Base-by-base conservation (phyloP, 2,329 filamentous ascomycete genomes). In the Magnaporthales sp. region DNA sequence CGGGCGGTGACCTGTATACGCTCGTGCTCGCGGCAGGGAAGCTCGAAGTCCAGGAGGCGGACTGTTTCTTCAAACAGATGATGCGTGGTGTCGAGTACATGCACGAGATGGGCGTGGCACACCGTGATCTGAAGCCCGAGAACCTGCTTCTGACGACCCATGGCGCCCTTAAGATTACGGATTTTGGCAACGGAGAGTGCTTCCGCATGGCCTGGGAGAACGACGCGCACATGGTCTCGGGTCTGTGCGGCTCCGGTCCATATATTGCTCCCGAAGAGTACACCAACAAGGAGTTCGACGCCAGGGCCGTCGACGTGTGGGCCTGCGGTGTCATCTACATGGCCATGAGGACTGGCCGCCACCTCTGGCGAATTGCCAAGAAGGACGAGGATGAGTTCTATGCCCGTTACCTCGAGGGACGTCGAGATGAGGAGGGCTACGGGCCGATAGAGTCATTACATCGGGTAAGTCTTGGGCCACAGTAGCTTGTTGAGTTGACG, bases 181-280 rank as follows among this genome's bases (percentile, higher is more conserved):
- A 99, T 77, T 99, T 99, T 73, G 95, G 95, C 69, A 99, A 99
- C 73, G 95, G 95, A 73, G 95, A 99, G 78, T 99, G 95, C 78
- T 99, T 99, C 85, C 90, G 95, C 67, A 98, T 98, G 94, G 95
- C 95, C 2, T 99, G 95, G 95, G 95, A 99, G 78, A 95, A 93
- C 66, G 93, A 98, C 77, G 91, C 95, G 24, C 95, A 98, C 78
- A 97, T 98, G 93, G 97, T 96, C 3, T 94, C 93, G 56, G 95
- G 95, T 60, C 87, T 99, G 13, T 99, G 95, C 77, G 95, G 95
- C 56, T 97, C 93, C 15, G 95, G 94, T 26, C 95, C 95, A 0
- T 99, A 99, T 75, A 99, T 99, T 71, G 92, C 95, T 1, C 95
- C 95, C 0, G 95, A 99, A 76, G 95, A 99, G 77, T 99, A 99